A percentile compares a stretch with the other conserved stretches of the same genome.
Conservation (phyloP, 768 basidiomycete genomes). For the Coprinopsis sp. region DNA sequence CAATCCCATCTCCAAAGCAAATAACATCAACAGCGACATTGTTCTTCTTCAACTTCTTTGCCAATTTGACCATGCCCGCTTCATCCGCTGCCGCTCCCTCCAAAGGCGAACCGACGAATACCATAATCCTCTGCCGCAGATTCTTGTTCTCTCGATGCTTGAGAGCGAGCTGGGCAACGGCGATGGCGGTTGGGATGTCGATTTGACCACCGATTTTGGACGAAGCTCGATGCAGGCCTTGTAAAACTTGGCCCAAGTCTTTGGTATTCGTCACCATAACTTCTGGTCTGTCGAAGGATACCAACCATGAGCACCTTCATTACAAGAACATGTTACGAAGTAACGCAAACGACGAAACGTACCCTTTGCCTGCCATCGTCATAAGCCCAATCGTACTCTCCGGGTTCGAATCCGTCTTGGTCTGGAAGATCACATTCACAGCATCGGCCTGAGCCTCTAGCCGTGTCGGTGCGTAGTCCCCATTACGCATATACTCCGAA, state of each 20-base stretch:
- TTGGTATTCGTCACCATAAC: constrained; percentile 95
- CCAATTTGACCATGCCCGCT: constrained; percentile 78
- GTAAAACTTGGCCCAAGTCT: constrained; percentile 88
- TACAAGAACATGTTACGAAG: neutral
- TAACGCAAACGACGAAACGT: constrained; percentile 19
- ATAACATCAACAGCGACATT: constrained; percentile 94
- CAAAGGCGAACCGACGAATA: constrained; percentile 90
- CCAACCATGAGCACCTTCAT: constrained; percentile 1
- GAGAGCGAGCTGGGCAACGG: constrained; percentile 91
- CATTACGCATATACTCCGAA: constrained; percentile 95
- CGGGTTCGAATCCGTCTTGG: constrained; percentile 93
- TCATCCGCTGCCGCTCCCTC: constrained; percentile 66
- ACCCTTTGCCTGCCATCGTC: constrained; percentile 98
- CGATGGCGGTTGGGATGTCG: constrained; percentile 87
- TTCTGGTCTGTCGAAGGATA: constrained; percentile 60
- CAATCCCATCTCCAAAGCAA: constrained; percentile 86
- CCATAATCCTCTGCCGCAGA: constrained; percentile 90
- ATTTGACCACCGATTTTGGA: constrained; percentile 73
- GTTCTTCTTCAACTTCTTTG: constrained; percentile 99
- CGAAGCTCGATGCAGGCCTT: constrained; percentile 68
- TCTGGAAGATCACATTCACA: constrained; percentile 82
- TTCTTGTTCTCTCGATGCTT: constrained; percentile 99
- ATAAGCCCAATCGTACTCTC: constrained; percentile 97
- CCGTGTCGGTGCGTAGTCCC: constrained; percentile 82
- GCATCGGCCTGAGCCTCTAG: constrained; percentile 92